A percentile compares a stretch with the other conserved stretches of the same genome.
These are phyloP conservation scores for Lasiosphaeria ovina DNA, from an alignment of 495 filamentous ascomycete species.

Conservation along the genomic window DNA sequence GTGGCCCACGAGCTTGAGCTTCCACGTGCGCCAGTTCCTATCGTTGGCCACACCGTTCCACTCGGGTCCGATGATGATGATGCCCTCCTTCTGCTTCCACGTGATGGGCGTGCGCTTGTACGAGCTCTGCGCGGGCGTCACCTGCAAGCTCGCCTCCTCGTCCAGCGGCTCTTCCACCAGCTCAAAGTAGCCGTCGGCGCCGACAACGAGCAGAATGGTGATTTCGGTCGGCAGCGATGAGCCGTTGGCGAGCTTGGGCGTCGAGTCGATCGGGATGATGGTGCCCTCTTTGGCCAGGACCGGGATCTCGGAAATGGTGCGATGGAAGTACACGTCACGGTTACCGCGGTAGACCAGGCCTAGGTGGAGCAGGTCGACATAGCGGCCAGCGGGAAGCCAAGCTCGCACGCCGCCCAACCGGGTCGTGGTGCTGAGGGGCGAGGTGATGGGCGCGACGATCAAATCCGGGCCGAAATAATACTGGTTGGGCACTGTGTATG, in stretches of 20 bases:
- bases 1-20: slow-evolving; percentile 22
- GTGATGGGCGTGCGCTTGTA: slow-evolving; percentile 29
- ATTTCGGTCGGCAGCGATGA: slow-evolving; percentile 34
- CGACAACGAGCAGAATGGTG: slow-evolving; percentile 52
- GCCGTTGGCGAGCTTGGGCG: slow-evolving; percentile 38
- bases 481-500: slow-evolving; percentile 52
- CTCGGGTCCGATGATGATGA: slow-evolving; percentile 27
- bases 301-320: slow-evolving; percentile 43
- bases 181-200: slow-evolving; percentile 45
- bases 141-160: slow-evolving; percentile 13
- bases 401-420: slow-evolving; percentile 38
- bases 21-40: slow-evolving; percentile 19
- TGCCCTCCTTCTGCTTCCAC: slow-evolving; percentile 24
- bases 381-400: slow-evolving; percentile 52
- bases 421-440: slow-evolving; percentile 39
- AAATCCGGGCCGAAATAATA: slow-evolving; percentile 55
- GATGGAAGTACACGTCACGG: slow-evolving; percentile 45
- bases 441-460: slow-evolving; percentile 52
- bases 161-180: slow-evolving; percentile 42
- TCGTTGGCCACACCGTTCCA: slow-evolving; percentile 15
- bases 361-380: slow-evolving; percentile 50
- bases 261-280: slow-evolving; percentile 51
- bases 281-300: slow-evolving; percentile 54
- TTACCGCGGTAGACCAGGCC: slow-evolving; percentile 53
- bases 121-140: slow-evolving; percentile 15